Evolutionary conservation across 2,329 filamentous ascomycete genomes (phyloP), one percentile per base, ranked within the genome.

Genomic region (Lecanicillium sp.): DNA sequence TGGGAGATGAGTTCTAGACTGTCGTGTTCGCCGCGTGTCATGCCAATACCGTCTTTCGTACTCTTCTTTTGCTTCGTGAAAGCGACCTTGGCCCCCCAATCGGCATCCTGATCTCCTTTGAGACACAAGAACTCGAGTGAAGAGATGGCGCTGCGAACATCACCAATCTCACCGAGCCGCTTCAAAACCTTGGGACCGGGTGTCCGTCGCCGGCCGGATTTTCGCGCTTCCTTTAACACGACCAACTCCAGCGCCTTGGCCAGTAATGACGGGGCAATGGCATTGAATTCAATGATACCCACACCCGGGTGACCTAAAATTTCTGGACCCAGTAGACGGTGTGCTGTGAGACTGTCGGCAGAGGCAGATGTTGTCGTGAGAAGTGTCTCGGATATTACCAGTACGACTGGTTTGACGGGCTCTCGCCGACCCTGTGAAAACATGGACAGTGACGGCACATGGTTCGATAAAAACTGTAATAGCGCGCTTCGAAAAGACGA

Each of bases 121-220:
- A 96, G 66, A 60, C 90, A 96, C 11, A 98, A 75, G 58, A 98
- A 97, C 59, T 98, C 90, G 5, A 98, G 75, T 0, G 90, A 87
- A 1, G 90, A 90, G 23, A 95, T 79, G n/a, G 93, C 93, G 64
- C 84, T 97, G 52, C 93, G 81, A 44, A 98, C 84, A 59, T 98
- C 93, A 3, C 93, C 93, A 56, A 89, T 85, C 54, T 95, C 89
- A 1, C 89, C 86, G 1, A 98, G 76, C 23, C 73, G 78, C 55
- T 87, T 87, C 12, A 97, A 74, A 4, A 95, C 86, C 39, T 79
- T 75, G 0, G 87, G 86, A 0, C 90, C 88, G 1, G 90, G 88
- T 0, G 86, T 87, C 48, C 79, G 83, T 48, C 78, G 79, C 44
- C 89, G 76, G 4, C 85, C 86, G 2, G 88, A 94, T 55, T 83